Evolutionary conservation across 345 rosid genomes (phyloP), one percentile per base, ranked within the genome.

Genomic region (Rubroshorea leprosula): DNA sequence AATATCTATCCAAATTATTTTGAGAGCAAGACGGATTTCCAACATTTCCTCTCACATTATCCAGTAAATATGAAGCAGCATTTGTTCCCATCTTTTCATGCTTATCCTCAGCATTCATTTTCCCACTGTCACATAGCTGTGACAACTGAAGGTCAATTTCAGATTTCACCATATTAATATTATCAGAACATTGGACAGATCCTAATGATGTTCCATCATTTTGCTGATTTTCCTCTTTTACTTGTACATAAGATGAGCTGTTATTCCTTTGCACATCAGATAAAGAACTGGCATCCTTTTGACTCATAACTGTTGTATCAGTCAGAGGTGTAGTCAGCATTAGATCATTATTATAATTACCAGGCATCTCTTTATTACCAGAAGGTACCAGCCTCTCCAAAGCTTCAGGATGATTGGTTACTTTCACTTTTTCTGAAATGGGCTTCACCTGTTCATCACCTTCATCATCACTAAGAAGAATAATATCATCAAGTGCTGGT

Each of bases 401-500:
- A 51, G 39, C 39, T 41, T 72, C 71, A 8, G 64, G 50, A 9
- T 21, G 55, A 58, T 66, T 68, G 49, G 22, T 52, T 10, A 18
- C 75, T 22, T 65, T 69, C 57, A 61, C 65, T 64, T 51, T 62
- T 74, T 64, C 71, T 20, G 60, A 63, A 74, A 53, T 63, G 64
- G 68, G 68, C 69, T 74, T 84, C 73, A 68, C 55, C 31, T 72
- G 68, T 62, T 69, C 86, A 51, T 75, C 74, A 53, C 68, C 84
- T 68, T 94, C 95, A 62, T 94, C 99, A 60, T 87, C 95, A 52
- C 95, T 92, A 50, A 85, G 84, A 60, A 78, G 71, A 64, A 94
- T 84, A 60, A 86, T 62, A 66, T 76, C 66, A 61, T 72, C 71
- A 22, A 72, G 68, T 57, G 43, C 64, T 44, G 62, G 65, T 62